These are phyloP conservation scores for Quillaja saponaria DNA, from an alignment of 306 rosid species.

Conservation along the genomic window DNA sequence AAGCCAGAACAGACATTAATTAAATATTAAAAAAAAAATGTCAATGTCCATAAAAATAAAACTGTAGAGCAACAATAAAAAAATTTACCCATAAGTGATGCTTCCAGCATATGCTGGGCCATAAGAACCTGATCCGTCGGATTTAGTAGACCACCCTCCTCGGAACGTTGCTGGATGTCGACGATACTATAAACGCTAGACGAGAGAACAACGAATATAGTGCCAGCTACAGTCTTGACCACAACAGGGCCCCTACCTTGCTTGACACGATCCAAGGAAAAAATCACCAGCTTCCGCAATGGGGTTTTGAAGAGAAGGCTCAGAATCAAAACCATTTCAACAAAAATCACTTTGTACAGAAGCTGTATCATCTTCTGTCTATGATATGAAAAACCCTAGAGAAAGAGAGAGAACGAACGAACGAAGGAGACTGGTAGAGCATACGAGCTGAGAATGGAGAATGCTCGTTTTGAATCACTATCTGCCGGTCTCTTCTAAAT, in stretches of 20 bases:
- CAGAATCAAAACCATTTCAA: constrained; percentile 63
- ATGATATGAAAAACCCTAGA: constrained; percentile 10
- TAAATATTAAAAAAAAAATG: background rate
- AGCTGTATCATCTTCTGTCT: constrained; percentile 63
- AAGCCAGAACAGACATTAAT: background rate
- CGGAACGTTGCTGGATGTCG: constrained; percentile 60
- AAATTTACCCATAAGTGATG: constrained; percentile 84
- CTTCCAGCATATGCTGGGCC: constrained; percentile 81
- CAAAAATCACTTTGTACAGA: constrained; percentile 57
- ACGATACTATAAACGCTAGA: constrained; percentile 63
- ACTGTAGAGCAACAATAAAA: too few species aligned
- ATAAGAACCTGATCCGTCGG: constrained; percentile 92
- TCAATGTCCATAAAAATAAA: background rate
- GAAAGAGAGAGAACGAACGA: background rate
- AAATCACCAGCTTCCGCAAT: constrained; percentile 72
- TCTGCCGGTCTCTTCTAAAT: too few species aligned
- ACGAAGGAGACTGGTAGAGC: too few species aligned
- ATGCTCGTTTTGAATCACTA: too few species aligned
- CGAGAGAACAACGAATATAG: constrained; percentile 55
- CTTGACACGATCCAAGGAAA: constrained; percentile 70
- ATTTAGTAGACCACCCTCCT: constrained; percentile 60
- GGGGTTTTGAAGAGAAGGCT: constrained; percentile 76
- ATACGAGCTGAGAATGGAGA: too few species aligned
- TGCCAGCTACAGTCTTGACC: constrained; percentile 63
- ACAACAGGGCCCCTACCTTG: constrained; percentile 89